phyloP scores from a whole-genome alignment of 192 early-diverging fungal genomes.

The Podila minutissima region DNA sequence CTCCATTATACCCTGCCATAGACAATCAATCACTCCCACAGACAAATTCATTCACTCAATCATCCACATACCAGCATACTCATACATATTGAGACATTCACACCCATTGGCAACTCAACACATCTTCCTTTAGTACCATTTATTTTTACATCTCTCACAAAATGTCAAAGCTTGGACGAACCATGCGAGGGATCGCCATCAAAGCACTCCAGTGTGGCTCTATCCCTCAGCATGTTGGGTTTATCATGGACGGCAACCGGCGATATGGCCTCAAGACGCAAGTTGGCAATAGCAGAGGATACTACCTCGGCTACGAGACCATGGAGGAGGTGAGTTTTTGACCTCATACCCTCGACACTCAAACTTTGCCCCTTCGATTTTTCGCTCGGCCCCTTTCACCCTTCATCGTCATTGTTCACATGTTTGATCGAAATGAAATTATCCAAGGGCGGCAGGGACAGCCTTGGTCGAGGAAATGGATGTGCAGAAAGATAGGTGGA shows the following conservation, averaged over 20 bases:
- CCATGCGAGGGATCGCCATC: slow-evolving; percentile 22
- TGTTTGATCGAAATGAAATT: too few relatives aligned
- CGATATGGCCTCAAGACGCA: slow-evolving; percentile 81
- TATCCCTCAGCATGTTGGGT: slow-evolving; percentile 90
- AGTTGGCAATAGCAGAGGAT: slow-evolving; percentile 71
- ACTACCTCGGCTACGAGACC: slow-evolving; percentile 81
- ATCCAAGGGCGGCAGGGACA: too few relatives aligned
- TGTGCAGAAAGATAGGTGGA: too few relatives aligned
- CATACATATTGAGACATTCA: neutral
- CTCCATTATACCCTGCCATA: too few relatives aligned
- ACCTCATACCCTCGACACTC: neutral
- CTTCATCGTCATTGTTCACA: neutral
- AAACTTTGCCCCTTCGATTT: neutral
- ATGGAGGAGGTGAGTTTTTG: slow-evolving; percentile 73
- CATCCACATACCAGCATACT: neutral
- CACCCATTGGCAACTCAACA: neutral
- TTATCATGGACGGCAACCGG: slow-evolving; percentile 99
- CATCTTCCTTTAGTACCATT: too few relatives aligned
- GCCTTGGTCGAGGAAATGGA: too few relatives aligned
- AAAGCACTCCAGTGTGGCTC: slow-evolving; percentile 70
- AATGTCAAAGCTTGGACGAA: slow-evolving; percentile 6
- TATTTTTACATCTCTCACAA: neutral
- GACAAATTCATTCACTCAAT: neutral
- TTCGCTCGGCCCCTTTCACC: neutral
- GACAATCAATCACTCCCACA: too few relatives aligned